Conservation (phyloP, 2,329 filamentous ascomycete genomes). For the Metarhizium guizhouense region DNA sequence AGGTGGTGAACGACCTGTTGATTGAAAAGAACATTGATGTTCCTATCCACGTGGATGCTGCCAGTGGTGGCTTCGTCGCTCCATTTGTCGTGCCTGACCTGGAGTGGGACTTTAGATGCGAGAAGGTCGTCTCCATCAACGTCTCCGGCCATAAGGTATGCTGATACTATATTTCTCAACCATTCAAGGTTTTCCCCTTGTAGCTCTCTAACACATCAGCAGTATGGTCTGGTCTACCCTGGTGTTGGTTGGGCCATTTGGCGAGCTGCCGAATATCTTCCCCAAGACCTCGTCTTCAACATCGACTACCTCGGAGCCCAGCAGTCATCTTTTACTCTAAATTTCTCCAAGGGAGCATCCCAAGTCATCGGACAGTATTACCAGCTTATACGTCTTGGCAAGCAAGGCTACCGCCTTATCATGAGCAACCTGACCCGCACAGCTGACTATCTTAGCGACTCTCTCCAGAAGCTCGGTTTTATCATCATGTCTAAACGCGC, state of each 20-base stretch:
- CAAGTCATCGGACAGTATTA: conserved; percentile 98
- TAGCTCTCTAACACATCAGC: conserved; percentile 1
- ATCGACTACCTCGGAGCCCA: conserved; percentile 98
- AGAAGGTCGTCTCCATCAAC: conserved; percentile 88
- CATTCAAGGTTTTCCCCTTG: not conserved
- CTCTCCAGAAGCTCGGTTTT: conserved; percentile 69
- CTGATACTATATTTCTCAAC: not conserved
- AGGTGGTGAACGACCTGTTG: conserved; percentile 82
- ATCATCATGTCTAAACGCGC: conserved; percentile 75
- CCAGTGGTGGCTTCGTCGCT: conserved; percentile 84
- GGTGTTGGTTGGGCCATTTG: conserved; percentile 93
- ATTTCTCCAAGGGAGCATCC: conserved; percentile 92
- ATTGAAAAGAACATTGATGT: conserved; percentile 65
- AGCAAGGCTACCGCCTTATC: conserved; percentile 83
- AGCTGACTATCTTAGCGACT: conserved; percentile 73
- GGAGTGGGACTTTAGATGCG: conserved; percentile 85
- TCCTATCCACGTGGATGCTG: conserved; percentile 90
- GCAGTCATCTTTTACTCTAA: conserved; percentile 91
- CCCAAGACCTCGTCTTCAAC: conserved; percentile 92
- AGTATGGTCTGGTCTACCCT: conserved; percentile 65
- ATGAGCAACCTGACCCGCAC: conserved; percentile 90
- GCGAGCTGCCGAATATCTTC: conserved; percentile 74
- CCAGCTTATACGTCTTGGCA: conserved; percentile 89
- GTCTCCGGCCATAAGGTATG: conserved; percentile 77
- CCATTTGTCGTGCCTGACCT: conserved; percentile 81